phyloP scores from a whole-genome alignment of 2,329 filamentous ascomycete species.

The Penicillium sp. region DNA sequence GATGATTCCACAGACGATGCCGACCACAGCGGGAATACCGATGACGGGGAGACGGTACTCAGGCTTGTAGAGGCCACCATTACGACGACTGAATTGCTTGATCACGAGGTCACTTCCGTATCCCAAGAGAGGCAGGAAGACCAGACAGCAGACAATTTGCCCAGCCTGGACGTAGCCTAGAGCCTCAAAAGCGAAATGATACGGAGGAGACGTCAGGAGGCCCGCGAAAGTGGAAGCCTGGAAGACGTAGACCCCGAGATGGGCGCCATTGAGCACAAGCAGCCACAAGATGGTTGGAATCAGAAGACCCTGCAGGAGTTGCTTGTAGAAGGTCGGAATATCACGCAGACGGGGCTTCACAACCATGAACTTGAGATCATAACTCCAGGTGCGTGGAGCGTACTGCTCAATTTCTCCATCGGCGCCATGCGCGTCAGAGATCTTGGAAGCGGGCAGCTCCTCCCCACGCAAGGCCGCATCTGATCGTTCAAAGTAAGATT shows the following conservation, averaged over 20 bases:
- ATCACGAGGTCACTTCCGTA: conserved; percentile 19
- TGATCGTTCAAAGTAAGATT: conserved; percentile 13
- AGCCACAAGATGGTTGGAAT: conserved; percentile 19
- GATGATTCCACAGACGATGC: conserved; percentile 13
- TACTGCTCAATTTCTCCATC: neutral
- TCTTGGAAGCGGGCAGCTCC: neutral
- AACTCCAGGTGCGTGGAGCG: conserved; percentile 12
- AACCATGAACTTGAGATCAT: conserved; percentile 13
- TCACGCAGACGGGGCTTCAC: conserved; percentile 10
- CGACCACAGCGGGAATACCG: conserved; percentile 15
- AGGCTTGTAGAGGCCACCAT: conserved; percentile 14
- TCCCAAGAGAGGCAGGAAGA: conserved; percentile 17
- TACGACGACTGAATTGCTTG: conserved; percentile 4
- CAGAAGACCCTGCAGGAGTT: conserved; percentile 11
- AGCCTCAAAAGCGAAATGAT: conserved; percentile 11
- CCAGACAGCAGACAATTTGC: conserved; percentile 16
- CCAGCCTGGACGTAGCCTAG: conserved; percentile 21
- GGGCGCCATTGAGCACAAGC: conserved; percentile 18
- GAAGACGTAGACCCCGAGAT: conserved; percentile 19
- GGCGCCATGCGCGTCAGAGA: neutral
- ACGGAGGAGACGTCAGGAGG: conserved; percentile 15
- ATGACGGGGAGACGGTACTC: conserved; percentile 18
- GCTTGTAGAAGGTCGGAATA: conserved; percentile 18
- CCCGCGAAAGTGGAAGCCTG: conserved; percentile 13
- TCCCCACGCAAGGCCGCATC: conserved; percentile 14